Evolutionary conservation across 306 rosid genomes (phyloP).

Genomic region (Luffa acutangula): DNA sequence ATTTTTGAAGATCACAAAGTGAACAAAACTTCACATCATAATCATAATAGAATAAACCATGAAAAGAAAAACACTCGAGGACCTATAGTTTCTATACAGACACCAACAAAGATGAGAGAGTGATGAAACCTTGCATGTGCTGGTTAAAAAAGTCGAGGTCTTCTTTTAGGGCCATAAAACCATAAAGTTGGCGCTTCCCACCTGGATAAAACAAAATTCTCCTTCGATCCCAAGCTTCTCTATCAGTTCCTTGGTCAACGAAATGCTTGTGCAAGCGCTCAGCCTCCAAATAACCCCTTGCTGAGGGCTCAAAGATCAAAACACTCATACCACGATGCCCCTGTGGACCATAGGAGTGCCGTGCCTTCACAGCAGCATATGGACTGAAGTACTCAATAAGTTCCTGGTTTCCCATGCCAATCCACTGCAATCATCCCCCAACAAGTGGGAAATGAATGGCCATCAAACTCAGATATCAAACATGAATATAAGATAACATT

Average conservation of each 20-base stretch:
- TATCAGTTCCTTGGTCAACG: slow-evolving; percentile 52
- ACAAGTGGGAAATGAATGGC: slow-evolving; percentile 12
- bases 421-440: slow-evolving; percentile 28
- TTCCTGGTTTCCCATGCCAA: slow-evolving; percentile 80
- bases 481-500: neutral
- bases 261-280: slow-evolving; percentile 75
- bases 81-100: neutral
- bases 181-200: slow-evolving; percentile 70
- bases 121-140: slow-evolving; percentile 57
- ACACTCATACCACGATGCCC: slow-evolving; percentile 90
- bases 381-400: slow-evolving; percentile 53
- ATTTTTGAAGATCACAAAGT: neutral
- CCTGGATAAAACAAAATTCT: slow-evolving; percentile 29
- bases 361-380: slow-evolving; percentile 47
- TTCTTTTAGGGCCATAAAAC: slow-evolving; percentile 61
- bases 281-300: slow-evolving; percentile 69
- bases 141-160: slow-evolving; percentile 57
- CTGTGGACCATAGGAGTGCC: slow-evolving; percentile 81
- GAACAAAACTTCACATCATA: neutral
- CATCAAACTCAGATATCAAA: neutral
- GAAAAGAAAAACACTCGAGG: neutral
- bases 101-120: slow-evolving; percentile 6
- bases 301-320: slow-evolving; percentile 73
- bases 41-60: neutral
- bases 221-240: slow-evolving; percentile 47